Evolutionary conservation across 2,329 filamentous ascomycete species (phyloP).

Genomic region (Ophioceras dolichostomum): DNA sequence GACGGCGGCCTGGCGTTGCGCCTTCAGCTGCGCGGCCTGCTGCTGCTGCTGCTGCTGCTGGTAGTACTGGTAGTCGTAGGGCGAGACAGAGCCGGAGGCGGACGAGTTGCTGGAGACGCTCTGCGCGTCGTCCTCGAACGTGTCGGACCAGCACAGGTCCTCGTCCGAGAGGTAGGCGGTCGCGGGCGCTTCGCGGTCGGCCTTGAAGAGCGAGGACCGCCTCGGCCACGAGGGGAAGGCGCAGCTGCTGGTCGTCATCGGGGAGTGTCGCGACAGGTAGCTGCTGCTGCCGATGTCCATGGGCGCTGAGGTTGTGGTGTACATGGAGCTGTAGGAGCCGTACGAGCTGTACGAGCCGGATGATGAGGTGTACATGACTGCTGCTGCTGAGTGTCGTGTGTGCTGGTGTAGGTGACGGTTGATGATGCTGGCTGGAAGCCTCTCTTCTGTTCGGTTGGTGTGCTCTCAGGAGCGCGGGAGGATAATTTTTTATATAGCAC

Average conservation of each 20-base stretch:
- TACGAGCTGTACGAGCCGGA: conserved; percentile 34
- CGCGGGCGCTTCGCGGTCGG: conserved; percentile 28
- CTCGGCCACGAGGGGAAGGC: conserved; percentile 49
- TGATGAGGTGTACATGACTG: background rate
- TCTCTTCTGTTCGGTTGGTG: background rate
- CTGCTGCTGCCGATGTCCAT: conserved; percentile 30
- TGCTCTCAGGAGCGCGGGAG: too few species aligned
- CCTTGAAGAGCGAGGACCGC: conserved; percentile 35
- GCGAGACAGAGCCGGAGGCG: conserved; percentile 24
- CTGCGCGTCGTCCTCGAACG: conserved; percentile 37
- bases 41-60: conserved; percentile 36
- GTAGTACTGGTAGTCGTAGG: conserved; percentile 8
- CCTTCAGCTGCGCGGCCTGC: conserved; percentile 37
- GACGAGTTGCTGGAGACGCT: conserved; percentile 29
- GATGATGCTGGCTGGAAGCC: background rate
- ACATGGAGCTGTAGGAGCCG: conserved; percentile 37
- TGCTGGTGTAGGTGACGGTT: conserved; percentile 7
- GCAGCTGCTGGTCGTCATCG: conserved; percentile 26
- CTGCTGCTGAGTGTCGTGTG: conserved; percentile 11
- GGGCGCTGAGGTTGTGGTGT: conserved; percentile 26
- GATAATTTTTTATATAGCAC: too few species aligned
- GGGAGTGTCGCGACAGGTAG: conserved; percentile 18
- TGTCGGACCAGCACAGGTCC: conserved; percentile 43
- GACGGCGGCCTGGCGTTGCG: conserved; percentile 38
- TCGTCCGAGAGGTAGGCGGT: conserved; percentile 51